A percentile compares a stretch with the other conserved stretches of the same genome.
Evolutionary conservation across 2,329 filamentous ascomycete species (phyloP).

Genomic region (Aspergillus ibericus): DNA sequence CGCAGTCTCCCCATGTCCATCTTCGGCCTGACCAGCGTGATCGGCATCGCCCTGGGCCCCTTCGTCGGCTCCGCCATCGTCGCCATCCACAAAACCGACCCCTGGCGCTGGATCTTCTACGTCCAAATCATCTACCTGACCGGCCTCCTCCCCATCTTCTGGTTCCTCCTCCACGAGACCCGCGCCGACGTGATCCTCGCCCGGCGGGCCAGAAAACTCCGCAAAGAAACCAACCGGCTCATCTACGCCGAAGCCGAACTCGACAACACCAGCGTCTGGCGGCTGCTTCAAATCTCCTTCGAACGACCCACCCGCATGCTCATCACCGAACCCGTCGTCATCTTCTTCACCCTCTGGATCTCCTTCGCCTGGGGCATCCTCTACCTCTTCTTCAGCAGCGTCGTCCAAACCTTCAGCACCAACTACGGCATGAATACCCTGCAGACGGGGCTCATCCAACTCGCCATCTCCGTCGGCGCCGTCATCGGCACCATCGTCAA

Average conservation of each 20-base stretch:
- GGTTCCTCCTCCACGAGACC: constrained; percentile 44
- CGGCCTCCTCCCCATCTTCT: constrained; percentile 43
- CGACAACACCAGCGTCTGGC: constrained; percentile 21
- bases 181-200: constrained; percentile 45
- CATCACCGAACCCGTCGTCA: constrained; percentile 45
- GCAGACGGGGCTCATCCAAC: constrained; percentile 41
- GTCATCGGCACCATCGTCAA: constrained; percentile 44
- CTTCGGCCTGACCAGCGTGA: constrained; percentile 46
- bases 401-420: constrained; percentile 41
- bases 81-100: constrained; percentile 31
- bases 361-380: constrained; percentile 48
- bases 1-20: constrained; percentile 46
- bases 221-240: constrained; percentile 34
- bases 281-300: constrained; percentile 41
- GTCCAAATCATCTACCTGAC: constrained; percentile 48
- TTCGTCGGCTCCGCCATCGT: constrained; percentile 45
- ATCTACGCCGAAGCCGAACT: constrained; percentile 31
- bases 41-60: constrained; percentile 47
- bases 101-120: constrained; percentile 50
- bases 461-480: constrained; percentile 45
- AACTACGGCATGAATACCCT: constrained; percentile 39
- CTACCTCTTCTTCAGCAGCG: constrained; percentile 44
- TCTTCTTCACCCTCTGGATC: constrained; percentile 47
- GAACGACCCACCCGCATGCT: constrained; percentile 42
- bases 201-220: constrained; percentile 41